phyloP scores from a whole-genome alignment of 1,139 yeast genomes.

The Hyphopichia fennica region DNA sequence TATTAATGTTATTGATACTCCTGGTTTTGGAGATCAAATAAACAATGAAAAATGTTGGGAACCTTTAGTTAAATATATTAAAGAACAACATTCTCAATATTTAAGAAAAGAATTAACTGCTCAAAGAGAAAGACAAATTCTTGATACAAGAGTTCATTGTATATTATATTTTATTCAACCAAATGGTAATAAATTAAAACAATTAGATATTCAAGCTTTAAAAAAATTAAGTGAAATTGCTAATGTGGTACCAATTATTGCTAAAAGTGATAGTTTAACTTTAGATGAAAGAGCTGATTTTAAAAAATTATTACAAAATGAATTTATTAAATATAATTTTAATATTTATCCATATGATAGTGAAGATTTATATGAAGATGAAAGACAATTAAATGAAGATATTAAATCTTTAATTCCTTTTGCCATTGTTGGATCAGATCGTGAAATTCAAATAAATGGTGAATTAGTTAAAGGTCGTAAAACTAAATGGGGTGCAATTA shows the following conservation, averaged over 20 bases:
- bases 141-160: constrained; percentile 94
- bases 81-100: constrained; percentile 93
- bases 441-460: constrained; percentile 70
- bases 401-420: constrained; percentile 84
- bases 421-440: constrained; percentile 94
- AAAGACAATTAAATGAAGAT: constrained; percentile 73
- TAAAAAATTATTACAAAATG: constrained; percentile 74
- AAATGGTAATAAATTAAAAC: constrained; percentile 75
- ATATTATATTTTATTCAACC: constrained; percentile 91
- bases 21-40: constrained; percentile 96
- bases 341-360: constrained; percentile 86
- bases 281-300: constrained; percentile 78
- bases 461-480: constrained; percentile 85
- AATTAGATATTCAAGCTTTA: constrained; percentile 80
- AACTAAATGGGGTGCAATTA: constrained; percentile 89
- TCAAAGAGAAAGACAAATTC: constrained; percentile 79
- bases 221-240: constrained; percentile 86
- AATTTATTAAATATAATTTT: constrained; percentile 71
- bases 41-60: constrained; percentile 98
- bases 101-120: constrained; percentile 96
- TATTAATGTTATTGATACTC: constrained; percentile 89
- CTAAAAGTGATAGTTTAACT: constrained; percentile 88
- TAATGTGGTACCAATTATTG: constrained; percentile 93
- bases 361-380: constrained; percentile 74
- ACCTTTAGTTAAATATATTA: constrained; percentile 90